A percentile compares a stretch with the other conserved stretches of the same genome.
phyloP scores from a whole-genome alignment of 106 monocot genomes.

The Alisma plantagoaquatica region DNA sequence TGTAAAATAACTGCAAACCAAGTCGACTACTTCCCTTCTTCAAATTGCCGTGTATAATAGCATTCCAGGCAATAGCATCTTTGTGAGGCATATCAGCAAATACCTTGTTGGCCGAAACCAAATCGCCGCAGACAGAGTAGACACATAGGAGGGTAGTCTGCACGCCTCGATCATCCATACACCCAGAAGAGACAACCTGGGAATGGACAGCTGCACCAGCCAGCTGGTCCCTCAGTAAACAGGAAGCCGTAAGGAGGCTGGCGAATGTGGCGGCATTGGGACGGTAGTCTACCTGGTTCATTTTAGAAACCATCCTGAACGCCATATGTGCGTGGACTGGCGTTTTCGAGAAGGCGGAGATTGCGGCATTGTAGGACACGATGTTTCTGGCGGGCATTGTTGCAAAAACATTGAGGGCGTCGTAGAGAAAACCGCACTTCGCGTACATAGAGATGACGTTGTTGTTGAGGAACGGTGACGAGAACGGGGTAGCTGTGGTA shows the following conservation, averaged over 20 bases:
- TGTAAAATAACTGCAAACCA: constrained; percentile 18
- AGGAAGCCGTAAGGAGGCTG: constrained; percentile 37
- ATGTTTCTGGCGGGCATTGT: constrained; percentile 45
- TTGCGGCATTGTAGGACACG: constrained; percentile 63
- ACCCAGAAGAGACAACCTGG: constrained; percentile 24
- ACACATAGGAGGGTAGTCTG: constrained; percentile 56
- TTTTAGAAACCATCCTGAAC: constrained; percentile 24
- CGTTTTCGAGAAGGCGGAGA: constrained; percentile 41
- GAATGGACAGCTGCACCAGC: constrained; percentile 36
- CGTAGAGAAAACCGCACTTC: constrained; percentile 23
- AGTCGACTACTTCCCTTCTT: constrained; percentile 8
- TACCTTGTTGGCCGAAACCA: constrained; percentile 21
- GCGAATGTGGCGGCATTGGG: constrained; percentile 47
- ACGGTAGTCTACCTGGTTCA: constrained; percentile 16
- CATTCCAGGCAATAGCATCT: constrained; percentile 72
- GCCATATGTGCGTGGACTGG: constrained; percentile 10
- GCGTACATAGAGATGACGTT: constrained; percentile 52
- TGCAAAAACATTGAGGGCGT: constrained; percentile 56
- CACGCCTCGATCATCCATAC: constrained; percentile 29
- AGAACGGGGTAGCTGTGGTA: constrained; percentile 18
- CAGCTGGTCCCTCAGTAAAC: constrained; percentile 6
- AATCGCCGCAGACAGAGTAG: constrained; percentile 34
- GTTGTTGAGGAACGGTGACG: constrained; percentile 58
- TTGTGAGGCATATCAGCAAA: constrained; percentile 46
- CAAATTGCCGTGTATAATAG: constrained; percentile 33